Base-by-base conservation (phyloP, 495 filamentous ascomycete genomes). In the Aspergillus olivimuriae region DNA sequence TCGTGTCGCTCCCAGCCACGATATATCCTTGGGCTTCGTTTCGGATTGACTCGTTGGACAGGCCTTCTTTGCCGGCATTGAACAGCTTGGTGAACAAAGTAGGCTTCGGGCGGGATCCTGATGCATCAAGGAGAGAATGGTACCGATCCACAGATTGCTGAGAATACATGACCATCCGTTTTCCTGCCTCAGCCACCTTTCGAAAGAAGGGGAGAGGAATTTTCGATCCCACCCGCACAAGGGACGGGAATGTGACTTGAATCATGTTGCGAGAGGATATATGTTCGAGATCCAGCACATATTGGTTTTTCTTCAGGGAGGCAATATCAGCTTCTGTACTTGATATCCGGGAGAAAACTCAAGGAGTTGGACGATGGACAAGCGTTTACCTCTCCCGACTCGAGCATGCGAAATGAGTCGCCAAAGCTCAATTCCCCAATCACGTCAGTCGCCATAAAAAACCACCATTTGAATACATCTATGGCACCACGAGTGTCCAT, bases 371-470 rank as follows among this genome's bases (percentile, higher is more conserved):
- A n/a, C n/a, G n/a, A n/a, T n/a, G n/a, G n/a, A n/a, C n/a, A n/a
- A n/a, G n/a, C n/a, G 2, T 37, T 3, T 23, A 73, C 69, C 58
- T 70, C 52, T 7, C 71, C 76, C 4, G 44, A 51, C 39, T 81
- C 75, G 2, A 81, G 60, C 64, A 73, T 75, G 3, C 56, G 56
- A 44, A 83, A 81, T 0, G 69, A 73, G 20, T 78, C 73, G 0
- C 80, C 78, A 54, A 82, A 83, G 12, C 62, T 71, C 14, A 82
- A 54, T 15, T 78, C 64, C 1, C 68, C 68, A 31, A 80, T 74
- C 4, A 80, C 62, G 41, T 82, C 80, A 0, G 72, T 72, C 9
- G 74, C 61, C 72, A 82, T 70, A 37, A 77, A 76, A 17, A 71
- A 44, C 60, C 63, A 77, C 79, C 79, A 82, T 41, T 75, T 73